These are phyloP conservation scores for Epichloe baconii DNA, from an alignment of 2,329 filamentous ascomycete species.

Conservation along the genomic window DNA sequence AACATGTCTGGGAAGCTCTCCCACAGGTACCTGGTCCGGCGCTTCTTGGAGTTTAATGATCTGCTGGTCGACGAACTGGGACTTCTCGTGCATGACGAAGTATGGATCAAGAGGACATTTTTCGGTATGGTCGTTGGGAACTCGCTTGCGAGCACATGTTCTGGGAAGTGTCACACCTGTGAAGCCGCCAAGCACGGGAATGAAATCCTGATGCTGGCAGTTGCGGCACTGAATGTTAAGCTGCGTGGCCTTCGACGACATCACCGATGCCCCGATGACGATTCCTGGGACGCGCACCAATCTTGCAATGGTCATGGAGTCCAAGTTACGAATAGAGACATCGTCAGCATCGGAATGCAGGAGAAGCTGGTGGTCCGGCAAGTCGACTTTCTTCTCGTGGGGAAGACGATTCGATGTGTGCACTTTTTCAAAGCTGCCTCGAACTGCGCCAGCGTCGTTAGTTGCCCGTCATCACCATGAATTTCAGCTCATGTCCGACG, in stretches of 20 bases:
- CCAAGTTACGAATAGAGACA: constrained; percentile 86
- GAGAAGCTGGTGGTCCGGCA: constrained; percentile 88
- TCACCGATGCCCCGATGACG: constrained; percentile 90
- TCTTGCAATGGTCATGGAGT: constrained; percentile 81
- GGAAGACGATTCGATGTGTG: constrained; percentile 86
- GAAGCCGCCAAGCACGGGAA: constrained; percentile 75
- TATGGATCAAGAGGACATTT: constrained; percentile 90
- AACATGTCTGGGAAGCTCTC: constrained; percentile 88
- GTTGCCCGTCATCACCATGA: not conserved
- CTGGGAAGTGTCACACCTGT: constrained; percentile 75
- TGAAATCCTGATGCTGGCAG: constrained; percentile 58
- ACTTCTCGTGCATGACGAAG: constrained; percentile 89
- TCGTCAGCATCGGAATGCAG: constrained; percentile 85
- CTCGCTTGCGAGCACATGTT: constrained; percentile 52
- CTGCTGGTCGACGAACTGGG: constrained; percentile 91
- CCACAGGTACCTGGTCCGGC: constrained; percentile 92
- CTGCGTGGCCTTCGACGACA: constrained; percentile 87
- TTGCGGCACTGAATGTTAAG: constrained; percentile 80
- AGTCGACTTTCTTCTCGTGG: constrained; percentile 47
- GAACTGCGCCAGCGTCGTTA: constrained; percentile 44
- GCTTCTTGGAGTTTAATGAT: constrained; percentile 97
- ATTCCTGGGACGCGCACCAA: constrained; percentile 96
- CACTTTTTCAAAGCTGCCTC: constrained; percentile 82
- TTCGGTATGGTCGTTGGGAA: constrained; percentile 52
- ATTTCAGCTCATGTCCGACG: constrained; percentile 14